Evolutionary conservation across 345 rosid species (phyloP), one percentile per base, ranked within the genome.

Genomic region (Salix dunnii): DNA sequence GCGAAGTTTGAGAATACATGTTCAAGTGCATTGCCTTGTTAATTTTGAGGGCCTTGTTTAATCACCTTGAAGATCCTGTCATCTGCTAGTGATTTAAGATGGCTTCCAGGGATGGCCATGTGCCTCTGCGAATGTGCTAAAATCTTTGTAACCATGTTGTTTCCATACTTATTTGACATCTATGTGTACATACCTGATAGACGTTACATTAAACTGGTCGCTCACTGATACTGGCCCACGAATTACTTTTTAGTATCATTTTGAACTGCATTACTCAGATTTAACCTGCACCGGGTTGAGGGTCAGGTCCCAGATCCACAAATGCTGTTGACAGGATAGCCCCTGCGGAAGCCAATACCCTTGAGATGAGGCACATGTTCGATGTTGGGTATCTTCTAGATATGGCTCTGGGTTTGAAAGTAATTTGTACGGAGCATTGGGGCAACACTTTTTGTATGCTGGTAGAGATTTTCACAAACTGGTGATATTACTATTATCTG

Each of bases 161-260:
- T 8, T 10, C 53, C 81, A n/a, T 69, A 60, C 68, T 60, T 76
- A 51, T 40, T 70, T 74, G 58, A 73, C 72, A 9, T 30, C 3
- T 23, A 38, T 82, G 66, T 87, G 83, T 83, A 82, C 77, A 81
- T 83, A 82, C 82, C 82, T 76, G 67, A 75, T 66, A 76, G 79
- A 77, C 81, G 87, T 80, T 81, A 80, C 82, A 36, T 71, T 77
- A 72, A 80, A 78, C 81, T 43, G 67, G 85, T 60, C 84, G 68
- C 76, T 12, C 38, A n/a, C 74, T 31, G 72, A 49, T 63, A 84
- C 77, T 82, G 90, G 83, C 86, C 35, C 78, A 51, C 2, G 51
- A 64, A 61, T 77, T 80, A 42, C 68, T 7, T 76, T 67, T 74
- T 64, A 71, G 79, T 77, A 64, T 55, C 61, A 49, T 67, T 78